Percentiles rank a stretch among this genome's conserved stretches.
Evolutionary conservation across 306 rosid species (phyloP).

Genomic region (Ormosia emarginata): DNA sequence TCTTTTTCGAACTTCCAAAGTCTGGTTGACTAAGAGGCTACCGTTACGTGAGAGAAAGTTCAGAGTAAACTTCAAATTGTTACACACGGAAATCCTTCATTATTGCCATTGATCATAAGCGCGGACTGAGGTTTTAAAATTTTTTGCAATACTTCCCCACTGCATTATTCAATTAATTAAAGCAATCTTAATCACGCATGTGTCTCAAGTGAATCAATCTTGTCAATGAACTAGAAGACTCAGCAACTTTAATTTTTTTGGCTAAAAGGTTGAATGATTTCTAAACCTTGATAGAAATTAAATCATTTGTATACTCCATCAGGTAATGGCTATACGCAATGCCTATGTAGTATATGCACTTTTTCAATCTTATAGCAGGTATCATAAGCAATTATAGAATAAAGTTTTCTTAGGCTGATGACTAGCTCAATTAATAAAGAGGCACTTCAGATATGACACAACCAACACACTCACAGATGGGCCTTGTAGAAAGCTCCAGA

Average conservation of each 20-base stretch:
- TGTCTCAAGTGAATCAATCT: background rate
- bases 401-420: slow-evolving; percentile 1
- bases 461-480: background rate
- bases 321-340: background rate
- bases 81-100: slow-evolving; percentile 1
- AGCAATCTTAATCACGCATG: background rate
- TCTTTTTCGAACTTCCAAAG: slow-evolving; percentile 23
- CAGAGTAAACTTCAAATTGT: slow-evolving; percentile 26
- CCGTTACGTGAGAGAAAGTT: slow-evolving; percentile 26
- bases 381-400: background rate
- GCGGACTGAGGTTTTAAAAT: background rate
- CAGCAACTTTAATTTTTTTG: background rate
- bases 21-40: slow-evolving; percentile 27
- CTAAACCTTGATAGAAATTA: background rate
- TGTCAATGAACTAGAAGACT: slow-evolving; percentile 13
- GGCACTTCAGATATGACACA: slow-evolving; percentile 12
- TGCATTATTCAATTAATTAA: background rate
- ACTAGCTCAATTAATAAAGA: slow-evolving; percentile 4
- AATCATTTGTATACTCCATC: background rate
- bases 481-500: background rate
- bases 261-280: slow-evolving; percentile 23
- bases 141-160: background rate
- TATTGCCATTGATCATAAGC: background rate
- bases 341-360: background rate
- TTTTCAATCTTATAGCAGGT: background rate